These are phyloP conservation scores for Aspergillus incahuasiensis DNA, from an alignment of 495 filamentous ascomycete genomes.

Conservation along the genomic window DNA sequence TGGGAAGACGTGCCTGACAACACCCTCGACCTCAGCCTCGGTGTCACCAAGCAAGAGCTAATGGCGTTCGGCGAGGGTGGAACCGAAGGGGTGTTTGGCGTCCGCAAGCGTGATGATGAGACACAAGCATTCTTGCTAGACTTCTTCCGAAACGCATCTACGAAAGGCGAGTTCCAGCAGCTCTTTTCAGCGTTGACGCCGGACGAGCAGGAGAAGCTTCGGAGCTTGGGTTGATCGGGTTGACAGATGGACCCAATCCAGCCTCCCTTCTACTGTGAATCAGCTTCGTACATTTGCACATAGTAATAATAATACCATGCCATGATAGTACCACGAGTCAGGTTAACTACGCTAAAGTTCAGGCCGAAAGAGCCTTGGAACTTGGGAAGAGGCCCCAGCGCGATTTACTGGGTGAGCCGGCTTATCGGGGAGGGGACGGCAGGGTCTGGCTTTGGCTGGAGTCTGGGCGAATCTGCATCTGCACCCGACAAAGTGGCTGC, in stretches of 20 bases:
- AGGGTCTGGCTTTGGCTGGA: neutral
- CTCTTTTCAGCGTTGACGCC: constrained; percentile 65
- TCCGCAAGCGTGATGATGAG: constrained; percentile 79
- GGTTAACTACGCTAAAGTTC: neutral
- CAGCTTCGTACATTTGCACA: neutral
- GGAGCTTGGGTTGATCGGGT: constrained; percentile 29
- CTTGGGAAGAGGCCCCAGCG: neutral
- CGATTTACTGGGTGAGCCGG: neutral
- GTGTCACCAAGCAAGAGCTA: constrained; percentile 64
- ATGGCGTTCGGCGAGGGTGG: constrained; percentile 68
- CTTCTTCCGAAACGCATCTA: constrained; percentile 73
- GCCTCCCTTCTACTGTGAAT: neutral
- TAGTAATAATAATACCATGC: neutral
- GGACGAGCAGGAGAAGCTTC: constrained; percentile 71
- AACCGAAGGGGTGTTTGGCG: constrained; percentile 46
- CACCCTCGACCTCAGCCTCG: constrained; percentile 64
- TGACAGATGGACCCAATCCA: neutral
- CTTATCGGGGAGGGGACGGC: neutral
- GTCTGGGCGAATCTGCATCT: neutral
- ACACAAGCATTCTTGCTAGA: constrained; percentile 76
- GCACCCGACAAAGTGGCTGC: constrained; percentile 14
- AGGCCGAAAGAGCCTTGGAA: neutral
- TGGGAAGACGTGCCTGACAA: constrained; percentile 85
- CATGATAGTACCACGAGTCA: neutral
- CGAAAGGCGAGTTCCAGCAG: constrained; percentile 68